Evolutionary conservation across 2,329 filamentous ascomycete genomes (phyloP).

Genomic region (Hyphodiscus sp.): DNA sequence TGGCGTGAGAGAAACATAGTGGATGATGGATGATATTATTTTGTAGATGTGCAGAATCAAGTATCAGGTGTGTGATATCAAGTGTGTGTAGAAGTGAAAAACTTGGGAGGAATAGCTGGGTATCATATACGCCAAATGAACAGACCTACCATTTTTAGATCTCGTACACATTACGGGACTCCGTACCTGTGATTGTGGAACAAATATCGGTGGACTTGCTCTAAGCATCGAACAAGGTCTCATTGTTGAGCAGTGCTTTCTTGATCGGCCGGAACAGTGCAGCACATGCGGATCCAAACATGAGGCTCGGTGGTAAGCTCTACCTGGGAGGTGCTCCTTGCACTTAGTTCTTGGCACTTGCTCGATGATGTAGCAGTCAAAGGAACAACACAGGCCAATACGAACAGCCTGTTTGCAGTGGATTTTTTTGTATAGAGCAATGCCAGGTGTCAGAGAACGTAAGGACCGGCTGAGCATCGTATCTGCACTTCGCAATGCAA

Average conservation of each 20-base stretch:
- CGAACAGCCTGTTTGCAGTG: neutral
- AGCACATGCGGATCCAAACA: neutral
- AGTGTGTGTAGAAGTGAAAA: neutral
- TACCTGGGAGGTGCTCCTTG: neutral
- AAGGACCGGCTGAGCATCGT: neutral
- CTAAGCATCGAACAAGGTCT: neutral
- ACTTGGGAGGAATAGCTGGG: neutral
- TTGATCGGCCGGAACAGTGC: neutral
- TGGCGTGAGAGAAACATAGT: conserved; percentile 1
- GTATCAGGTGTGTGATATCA: neutral
- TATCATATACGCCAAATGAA: too few species aligned
- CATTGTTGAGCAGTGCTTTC: neutral
- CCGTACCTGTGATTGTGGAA: too few species aligned
- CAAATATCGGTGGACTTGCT: neutral
- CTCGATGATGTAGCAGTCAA: neutral
- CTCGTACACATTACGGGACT: too few species aligned
- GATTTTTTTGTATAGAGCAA: neutral
- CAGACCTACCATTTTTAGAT: too few species aligned
- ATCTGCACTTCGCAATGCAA: neutral
- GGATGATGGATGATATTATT: neutral
- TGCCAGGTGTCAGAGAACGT: too few species aligned
- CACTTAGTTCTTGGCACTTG: neutral
- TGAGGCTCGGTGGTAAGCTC: neutral
- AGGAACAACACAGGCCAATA: neutral
- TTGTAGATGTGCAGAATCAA: neutral